Evolutionary conservation across 2,329 filamentous ascomycete species (phyloP), one percentile per base, ranked within the genome.

Genomic region (Endocalyx cinctus): DNA sequence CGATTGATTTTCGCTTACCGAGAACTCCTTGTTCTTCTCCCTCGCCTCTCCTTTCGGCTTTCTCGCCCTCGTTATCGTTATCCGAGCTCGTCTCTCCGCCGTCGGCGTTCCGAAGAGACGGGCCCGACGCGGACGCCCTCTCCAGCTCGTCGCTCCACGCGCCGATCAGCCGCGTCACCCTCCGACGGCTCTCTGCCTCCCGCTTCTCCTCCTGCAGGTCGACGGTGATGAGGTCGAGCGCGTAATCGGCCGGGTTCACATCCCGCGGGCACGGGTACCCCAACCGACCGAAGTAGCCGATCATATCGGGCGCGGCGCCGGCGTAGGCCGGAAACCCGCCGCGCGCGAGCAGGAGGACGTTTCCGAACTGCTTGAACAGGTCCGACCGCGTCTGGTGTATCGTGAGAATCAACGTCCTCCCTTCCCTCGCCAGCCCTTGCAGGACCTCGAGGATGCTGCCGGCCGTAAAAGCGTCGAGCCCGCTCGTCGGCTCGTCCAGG

Each of bases 301-400:
- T 63, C 80, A 88, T 86, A 2, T 72, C 62, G 5, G 53, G 59
- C 0, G 77, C 79, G 3, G 70, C 62, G 0, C 84, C 84, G 1
- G 81, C 72, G 45, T 84, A 88, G 1, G 82, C 78, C 0, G 80
- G 72, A 16, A 71, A 69, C 0, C 84, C 84, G 0, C 83, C 84
- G 12, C 82, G 68, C 1, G 84, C 81, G 2, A 88, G 67, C 1
- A 88, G 70, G 2, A 88, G 60, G 0, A 88, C 69, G 35, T 81
- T 84, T 1, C 82, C 82, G 50, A 88, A 88, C 39, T 79, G 74
- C 14, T 66, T 64, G 49, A 87, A 88, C 0, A 87, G 58, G 41
- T 87, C 81, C 0, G 82, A 86, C 3, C 84, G 75, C 1, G 83
- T 79, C 54, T 88, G 84, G 37, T 88, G 84, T 22, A 88, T 86